A percentile compares a stretch with the other conserved stretches of the same genome.
phyloP scores from a whole-genome alignment of 2,329 filamentous ascomycete genomes.

The Alternaria sp. region DNA sequence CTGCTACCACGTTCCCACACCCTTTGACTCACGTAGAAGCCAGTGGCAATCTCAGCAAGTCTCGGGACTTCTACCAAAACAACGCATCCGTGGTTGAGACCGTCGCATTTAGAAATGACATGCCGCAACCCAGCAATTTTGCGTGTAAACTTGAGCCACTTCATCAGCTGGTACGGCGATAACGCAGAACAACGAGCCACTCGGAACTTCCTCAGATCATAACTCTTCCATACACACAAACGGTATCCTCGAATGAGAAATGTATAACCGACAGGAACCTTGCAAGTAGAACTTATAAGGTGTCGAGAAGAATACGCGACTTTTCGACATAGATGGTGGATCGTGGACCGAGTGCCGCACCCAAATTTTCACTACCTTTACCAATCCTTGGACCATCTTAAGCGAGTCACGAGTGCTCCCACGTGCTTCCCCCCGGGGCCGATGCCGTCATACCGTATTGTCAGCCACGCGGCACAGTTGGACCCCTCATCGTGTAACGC shows the following conservation, averaged over 20 bases:
- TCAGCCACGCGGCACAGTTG: not conserved
- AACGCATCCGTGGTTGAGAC: not conserved
- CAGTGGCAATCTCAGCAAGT: not conserved
- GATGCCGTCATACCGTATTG: not conserved
- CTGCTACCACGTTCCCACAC: not conserved
- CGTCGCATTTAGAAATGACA: not conserved
- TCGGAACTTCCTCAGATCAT: not conserved
- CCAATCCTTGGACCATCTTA: no score
- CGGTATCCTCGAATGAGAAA: no score
- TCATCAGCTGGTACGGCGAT: not conserved
- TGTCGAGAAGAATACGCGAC: no score
- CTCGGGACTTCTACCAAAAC: not conserved
- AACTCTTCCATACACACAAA: not conserved
- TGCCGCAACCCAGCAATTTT: not conserved
- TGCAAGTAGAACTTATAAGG: no score
- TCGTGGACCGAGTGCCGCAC: not conserved
- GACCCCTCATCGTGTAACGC: not conserved
- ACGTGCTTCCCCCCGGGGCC: not conserved
- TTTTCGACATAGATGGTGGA: not conserved
- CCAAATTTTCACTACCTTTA: not conserved
- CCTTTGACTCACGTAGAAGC: not conserved
- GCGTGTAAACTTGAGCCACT: not conserved
- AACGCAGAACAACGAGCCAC: not conserved
- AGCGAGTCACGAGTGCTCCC: not conserved
- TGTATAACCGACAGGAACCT: no score